Base-by-base conservation (phyloP, 495 filamentous ascomycete species). In the Alectoria sarmentosa region DNA sequence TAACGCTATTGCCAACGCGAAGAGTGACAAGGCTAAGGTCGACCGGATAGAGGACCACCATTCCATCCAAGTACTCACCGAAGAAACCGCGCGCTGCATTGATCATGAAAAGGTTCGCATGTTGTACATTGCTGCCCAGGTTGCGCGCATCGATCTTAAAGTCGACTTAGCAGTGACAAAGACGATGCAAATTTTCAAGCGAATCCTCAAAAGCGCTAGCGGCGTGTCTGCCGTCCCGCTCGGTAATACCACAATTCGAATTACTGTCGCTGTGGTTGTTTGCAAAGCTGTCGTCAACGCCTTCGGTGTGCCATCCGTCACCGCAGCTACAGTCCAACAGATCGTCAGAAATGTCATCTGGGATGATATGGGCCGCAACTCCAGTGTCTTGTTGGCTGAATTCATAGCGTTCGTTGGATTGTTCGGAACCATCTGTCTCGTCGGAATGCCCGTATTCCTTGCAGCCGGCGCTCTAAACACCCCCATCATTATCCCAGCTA, bases 31-130 rank as follows among this genome's bases (percentile, higher is more conserved):
- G 2, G 42, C 42, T 46, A n/a, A 46, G 10, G 1, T 46, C n/a
- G 17, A 11, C n/a, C 26, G 44, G 44, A 48, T 26, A 48, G 44
- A 48, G 44, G 44, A 48, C 44, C 23, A 46, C 4, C 14, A 4
- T 15, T 48, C 60, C 23, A 62, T 62, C 46, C 11, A 62, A 14
- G 1, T 30, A 14, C 60, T 62, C 5, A 15, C 39, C 21, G 17
- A 49, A 48, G 32, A 46, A 36, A 62, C 60, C 10, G 39, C 44
- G n/a, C 39, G 44, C 44, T 46, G 44, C 26, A 28, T 62, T 56
- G 65, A 63, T 39, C 64, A 63, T 26, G 67, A 73, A 49, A 71
- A 69, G 64, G 61, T 73, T 52, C 69, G 64, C 42, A 60, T 72
- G 55, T 46, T 67, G 61, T 70, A 71, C 65, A 66, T 72, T 39